Conservation (phyloP, 1,284 basidiomycete genomes). For the Cryptococcus depauperatus region DNA sequence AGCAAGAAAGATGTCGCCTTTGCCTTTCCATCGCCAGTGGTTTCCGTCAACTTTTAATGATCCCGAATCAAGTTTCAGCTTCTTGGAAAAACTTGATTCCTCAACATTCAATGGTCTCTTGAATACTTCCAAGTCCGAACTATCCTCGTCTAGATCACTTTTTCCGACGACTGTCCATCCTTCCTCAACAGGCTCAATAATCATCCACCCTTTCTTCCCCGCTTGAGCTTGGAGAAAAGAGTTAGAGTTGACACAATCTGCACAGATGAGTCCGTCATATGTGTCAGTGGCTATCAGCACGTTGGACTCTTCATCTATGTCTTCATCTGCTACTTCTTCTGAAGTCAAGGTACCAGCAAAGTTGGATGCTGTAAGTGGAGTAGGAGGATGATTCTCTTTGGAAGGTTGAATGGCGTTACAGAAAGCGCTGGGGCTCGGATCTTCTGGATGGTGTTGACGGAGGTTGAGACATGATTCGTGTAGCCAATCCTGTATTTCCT, state of each 20-base stretch:
- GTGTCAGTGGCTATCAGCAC: conserved; percentile 37
- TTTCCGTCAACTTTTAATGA: neutral
- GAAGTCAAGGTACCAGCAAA: neutral
- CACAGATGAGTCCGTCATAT: conserved; percentile 42
- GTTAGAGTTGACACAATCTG: conserved; percentile 22
- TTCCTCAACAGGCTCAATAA: conserved; percentile 27
- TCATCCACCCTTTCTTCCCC: conserved; percentile 40
- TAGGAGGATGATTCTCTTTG: neutral
- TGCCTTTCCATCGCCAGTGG: conserved; percentile 13
- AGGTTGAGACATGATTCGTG: conserved; percentile 42
- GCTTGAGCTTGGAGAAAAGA: conserved; percentile 16
- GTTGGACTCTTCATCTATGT: conserved; percentile 33
- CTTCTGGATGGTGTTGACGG: conserved; percentile 4
- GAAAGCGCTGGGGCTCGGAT: neutral
- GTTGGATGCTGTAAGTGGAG: neutral
- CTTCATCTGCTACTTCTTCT: conserved; percentile 19
- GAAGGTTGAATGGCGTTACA: neutral
- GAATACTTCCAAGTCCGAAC: neutral
- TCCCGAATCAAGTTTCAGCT: conserved; percentile 7
- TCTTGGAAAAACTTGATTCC: neutral
- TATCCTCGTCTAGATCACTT: conserved; percentile 4
- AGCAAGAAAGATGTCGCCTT: conserved; percentile 40
- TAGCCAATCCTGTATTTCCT: conserved; percentile 33
- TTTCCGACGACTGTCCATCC: conserved; percentile 23
- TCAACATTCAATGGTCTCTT: conserved; percentile 1